Conservation (phyloP, 1,284 basidiomycete genomes). For the Hemileia vastatrix region DNA sequence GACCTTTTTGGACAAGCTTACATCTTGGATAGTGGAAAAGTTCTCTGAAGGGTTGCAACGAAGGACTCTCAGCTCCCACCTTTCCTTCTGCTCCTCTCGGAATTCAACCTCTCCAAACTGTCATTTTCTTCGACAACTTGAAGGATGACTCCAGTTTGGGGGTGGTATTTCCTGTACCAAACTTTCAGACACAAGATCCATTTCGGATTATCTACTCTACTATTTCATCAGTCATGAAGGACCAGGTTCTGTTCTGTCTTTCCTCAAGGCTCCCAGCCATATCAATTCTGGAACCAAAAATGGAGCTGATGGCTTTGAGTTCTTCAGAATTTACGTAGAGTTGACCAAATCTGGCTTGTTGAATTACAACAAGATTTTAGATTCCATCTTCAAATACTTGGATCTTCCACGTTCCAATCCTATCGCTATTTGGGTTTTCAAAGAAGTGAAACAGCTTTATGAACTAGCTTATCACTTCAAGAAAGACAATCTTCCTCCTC, state of each 20-base stretch:
- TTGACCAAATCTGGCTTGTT: constrained; percentile 79
- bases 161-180: constrained; percentile 68
- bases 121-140: too few relatives aligned
- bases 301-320: constrained; percentile 64
- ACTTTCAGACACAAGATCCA: constrained; percentile 67
- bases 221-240: constrained; percentile 93
- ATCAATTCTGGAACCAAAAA: constrained; percentile 66
- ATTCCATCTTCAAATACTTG: constrained; percentile 76
- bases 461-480: constrained; percentile 75
- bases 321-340: constrained; percentile 74
- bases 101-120: too few relatives aligned
- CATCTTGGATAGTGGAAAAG: too few relatives aligned
- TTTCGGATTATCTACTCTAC: constrained; percentile 71
- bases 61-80: too few relatives aligned
- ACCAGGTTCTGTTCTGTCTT: constrained; percentile 80
- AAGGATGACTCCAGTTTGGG: too few relatives aligned
- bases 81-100: too few relatives aligned
- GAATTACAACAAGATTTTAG: constrained; percentile 65
- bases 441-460: constrained; percentile 66
- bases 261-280: constrained; percentile 88
- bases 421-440: constrained; percentile 66
- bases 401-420: constrained; percentile 60
- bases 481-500: constrained; percentile 76
- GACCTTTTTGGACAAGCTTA: too few relatives aligned
- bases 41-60: too few relatives aligned